Percentiles rank a stretch among this genome's conserved stretches.
Conservation (phyloP, 345 rosid species). For the Cardiospermum halicacabum region DNA sequence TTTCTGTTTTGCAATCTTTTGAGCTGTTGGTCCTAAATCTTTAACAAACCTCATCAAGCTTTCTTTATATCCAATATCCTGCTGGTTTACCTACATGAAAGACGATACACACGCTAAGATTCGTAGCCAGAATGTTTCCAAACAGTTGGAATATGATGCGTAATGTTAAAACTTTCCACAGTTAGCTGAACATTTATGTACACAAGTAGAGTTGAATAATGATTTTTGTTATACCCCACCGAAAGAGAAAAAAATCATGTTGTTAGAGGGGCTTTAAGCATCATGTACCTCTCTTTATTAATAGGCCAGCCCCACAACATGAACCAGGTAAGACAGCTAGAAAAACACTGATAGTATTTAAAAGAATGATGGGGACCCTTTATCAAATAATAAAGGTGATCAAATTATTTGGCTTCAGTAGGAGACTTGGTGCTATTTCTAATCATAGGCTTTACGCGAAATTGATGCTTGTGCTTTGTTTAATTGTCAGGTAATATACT, state of each 20-base stretch:
- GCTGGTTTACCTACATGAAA: conserved; percentile 32
- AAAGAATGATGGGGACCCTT: background rate
- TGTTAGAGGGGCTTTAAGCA: background rate
- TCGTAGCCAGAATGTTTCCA: background rate
- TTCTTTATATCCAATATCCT: conserved; percentile 30
- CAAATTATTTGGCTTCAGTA: conserved; percentile 1
- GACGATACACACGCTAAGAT: background rate
- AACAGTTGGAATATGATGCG: background rate
- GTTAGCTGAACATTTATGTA: background rate
- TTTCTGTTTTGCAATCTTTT: conserved; percentile 36
- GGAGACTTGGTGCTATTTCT: background rate
- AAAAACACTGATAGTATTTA: background rate
- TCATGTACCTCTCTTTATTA: background rate
- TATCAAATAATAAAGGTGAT: background rate
- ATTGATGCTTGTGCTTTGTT: conserved; percentile 2
- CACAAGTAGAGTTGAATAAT: background rate
- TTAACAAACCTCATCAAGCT: conserved; percentile 40
- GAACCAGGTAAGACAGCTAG: conserved; percentile 3
- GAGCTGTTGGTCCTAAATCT: conserved; percentile 50
- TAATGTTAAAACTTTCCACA: too few relatives aligned
- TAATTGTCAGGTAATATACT: background rate
- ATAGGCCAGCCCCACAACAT: background rate
- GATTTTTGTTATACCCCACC: conserved; percentile 4
- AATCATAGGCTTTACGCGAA: background rate
- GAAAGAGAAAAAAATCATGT: conserved; percentile 2